These are phyloP conservation scores for Furcasterigmium furcatum DNA, from an alignment of 2,329 filamentous ascomycete genomes.

Conservation along the genomic window DNA sequence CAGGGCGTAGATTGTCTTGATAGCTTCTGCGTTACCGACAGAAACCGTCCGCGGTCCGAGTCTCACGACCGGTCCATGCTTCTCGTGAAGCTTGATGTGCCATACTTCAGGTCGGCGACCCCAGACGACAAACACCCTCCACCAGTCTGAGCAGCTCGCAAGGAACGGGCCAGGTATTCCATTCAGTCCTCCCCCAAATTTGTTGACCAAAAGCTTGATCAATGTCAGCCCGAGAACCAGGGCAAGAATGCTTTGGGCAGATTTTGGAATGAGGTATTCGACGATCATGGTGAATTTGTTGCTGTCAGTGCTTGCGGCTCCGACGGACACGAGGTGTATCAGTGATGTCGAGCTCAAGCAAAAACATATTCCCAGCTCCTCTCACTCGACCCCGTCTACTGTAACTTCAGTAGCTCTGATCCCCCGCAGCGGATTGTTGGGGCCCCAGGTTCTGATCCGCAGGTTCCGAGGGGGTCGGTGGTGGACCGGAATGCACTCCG, in stretches of 20 bases:
- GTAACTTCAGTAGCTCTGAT: no score
- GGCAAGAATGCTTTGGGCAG: not conserved
- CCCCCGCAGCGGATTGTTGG: no score
- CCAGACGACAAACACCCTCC: constrained; percentile 69
- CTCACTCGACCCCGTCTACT: no score
- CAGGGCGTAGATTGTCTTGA: constrained; percentile 76
- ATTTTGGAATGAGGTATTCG: constrained; percentile 3
- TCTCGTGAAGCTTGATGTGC: constrained; percentile 63
- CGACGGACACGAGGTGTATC: no score
- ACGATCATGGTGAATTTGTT: constrained; percentile 4
- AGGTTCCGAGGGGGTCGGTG: not conserved
- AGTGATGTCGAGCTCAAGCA: no score
- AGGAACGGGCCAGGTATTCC: constrained; percentile 62
- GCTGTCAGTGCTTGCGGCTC: no score
- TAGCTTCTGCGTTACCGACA: constrained; percentile 68
- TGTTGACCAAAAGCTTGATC: constrained; percentile 2
- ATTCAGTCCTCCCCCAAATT: constrained; percentile 4
- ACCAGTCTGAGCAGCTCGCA: constrained; percentile 64
- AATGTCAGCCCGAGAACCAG: not conserved
- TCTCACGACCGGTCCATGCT: constrained; percentile 72
- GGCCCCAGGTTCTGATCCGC: no score
- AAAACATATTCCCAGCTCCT: no score
- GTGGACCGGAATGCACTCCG: not conserved
- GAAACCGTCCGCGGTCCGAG: constrained; percentile 72
- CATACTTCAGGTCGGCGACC: constrained; percentile 63